These are phyloP conservation scores for Colletotrichum spinosum DNA, from an alignment of 2,329 filamentous ascomycete genomes.

Conservation along the genomic window DNA sequence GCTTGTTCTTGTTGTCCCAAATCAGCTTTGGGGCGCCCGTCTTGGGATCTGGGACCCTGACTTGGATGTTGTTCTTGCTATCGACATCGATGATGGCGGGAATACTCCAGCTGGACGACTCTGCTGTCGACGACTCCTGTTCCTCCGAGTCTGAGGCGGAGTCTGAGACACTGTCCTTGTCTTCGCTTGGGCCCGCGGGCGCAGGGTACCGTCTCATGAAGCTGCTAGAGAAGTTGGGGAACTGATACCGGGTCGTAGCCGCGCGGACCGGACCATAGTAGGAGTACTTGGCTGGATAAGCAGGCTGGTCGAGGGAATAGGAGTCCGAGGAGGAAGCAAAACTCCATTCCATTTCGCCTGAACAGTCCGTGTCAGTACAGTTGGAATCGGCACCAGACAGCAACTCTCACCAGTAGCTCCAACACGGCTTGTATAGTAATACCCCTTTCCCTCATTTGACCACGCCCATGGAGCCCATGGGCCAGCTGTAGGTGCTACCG, in stretches of 20 bases:
- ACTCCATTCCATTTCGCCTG: slow-evolving; percentile 8
- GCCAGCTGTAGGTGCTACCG: too few species aligned
- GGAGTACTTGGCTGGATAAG: neutral
- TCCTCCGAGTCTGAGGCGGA: neutral
- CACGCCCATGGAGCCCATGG: too few species aligned
- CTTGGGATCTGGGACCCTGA: slow-evolving; percentile 11
- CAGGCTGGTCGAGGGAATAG: neutral
- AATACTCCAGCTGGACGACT: neutral
- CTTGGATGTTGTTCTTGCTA: slow-evolving; percentile 18
- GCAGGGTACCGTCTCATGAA: neutral
- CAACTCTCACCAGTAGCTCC: neutral
- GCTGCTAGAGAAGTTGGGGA: too few species aligned
- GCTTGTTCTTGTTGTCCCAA: slow-evolving; percentile 12
- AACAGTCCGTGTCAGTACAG: neutral
- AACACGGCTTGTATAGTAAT: slow-evolving; percentile 22
- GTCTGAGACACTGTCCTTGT: neutral
- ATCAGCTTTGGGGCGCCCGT: neutral
- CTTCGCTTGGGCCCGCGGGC: neutral
- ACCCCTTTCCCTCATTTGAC: neutral
- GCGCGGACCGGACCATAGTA: neutral
- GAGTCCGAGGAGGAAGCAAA: neutral
- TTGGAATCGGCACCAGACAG: fast-evolving
- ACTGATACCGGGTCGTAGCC: neutral
- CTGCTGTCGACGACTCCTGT: neutral
- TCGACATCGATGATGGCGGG: slow-evolving; percentile 31